Evolutionary conservation across 2,329 filamentous ascomycete genomes (phyloP).

Genomic region (Cercospora nicotianae): DNA sequence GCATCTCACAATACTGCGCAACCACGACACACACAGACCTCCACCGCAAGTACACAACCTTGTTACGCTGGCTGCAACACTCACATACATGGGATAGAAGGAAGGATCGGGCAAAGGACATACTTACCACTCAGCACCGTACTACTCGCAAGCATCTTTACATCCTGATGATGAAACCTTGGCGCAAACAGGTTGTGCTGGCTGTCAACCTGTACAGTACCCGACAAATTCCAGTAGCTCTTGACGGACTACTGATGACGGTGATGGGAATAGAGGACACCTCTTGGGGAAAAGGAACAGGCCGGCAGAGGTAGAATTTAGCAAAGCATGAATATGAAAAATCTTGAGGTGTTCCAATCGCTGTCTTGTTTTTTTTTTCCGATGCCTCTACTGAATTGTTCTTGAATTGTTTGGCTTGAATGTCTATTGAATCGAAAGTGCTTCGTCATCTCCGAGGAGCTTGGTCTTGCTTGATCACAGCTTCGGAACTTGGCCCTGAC

Average conservation of each 20-base stretch:
- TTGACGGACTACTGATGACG: background rate
- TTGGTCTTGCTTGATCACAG: background rate
- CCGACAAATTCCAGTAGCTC: background rate
- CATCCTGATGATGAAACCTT: background rate
- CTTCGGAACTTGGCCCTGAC: background rate
- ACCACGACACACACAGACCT: background rate
- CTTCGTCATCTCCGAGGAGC: background rate
- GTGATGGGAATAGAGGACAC: background rate
- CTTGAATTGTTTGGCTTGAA: too few species aligned
- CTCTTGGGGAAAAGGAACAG: background rate
- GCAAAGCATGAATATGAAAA: background rate
- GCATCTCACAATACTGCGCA: background rate
- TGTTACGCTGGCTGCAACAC: background rate
- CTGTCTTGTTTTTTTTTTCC: background rate
- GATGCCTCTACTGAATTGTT: too few species aligned
- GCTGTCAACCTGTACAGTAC: background rate
- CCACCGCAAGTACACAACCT: background rate
- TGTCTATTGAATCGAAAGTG: background rate
- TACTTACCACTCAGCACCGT: background rate
- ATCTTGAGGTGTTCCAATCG: background rate
- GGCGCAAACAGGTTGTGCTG: background rate
- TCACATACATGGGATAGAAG: background rate
- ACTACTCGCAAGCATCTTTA: background rate
- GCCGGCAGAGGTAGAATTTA: background rate
- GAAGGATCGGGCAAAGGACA: background rate